Evolutionary conservation across 768 basidiomycete genomes (phyloP).

Genomic region (Mycena epipterygia): DNA sequence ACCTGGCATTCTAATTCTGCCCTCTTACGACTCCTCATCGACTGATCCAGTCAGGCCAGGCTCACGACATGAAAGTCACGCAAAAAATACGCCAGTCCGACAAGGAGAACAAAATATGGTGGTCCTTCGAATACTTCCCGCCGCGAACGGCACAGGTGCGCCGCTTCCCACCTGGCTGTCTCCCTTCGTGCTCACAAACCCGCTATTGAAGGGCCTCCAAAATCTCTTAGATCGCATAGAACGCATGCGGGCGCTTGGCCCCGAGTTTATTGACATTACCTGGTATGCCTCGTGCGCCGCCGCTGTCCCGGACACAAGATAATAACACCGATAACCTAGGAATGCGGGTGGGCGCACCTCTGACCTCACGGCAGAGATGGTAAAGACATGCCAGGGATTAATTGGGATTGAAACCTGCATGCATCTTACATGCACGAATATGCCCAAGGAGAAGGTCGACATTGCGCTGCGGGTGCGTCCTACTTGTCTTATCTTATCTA

Average conservation of each 20-base stretch:
- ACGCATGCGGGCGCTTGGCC: slow-evolving; percentile 94
- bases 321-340: slow-evolving; percentile 59
- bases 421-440: slow-evolving; percentile 99
- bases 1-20: slow-evolving; percentile 26
- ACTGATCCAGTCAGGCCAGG: slow-evolving; percentile 24
- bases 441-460: slow-evolving; percentile 97
- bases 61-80: slow-evolving; percentile 87
- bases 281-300: slow-evolving; percentile 70
- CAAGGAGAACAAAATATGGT: slow-evolving; percentile 92
- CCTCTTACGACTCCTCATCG: slow-evolving; percentile 25
- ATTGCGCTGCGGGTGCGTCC: slow-evolving; percentile 85
- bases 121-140: slow-evolving; percentile 99
- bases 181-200: slow-evolving; percentile 15
- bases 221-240: slow-evolving; percentile 99
- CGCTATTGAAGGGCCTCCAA: slow-evolving; percentile 79
- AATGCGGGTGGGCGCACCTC: slow-evolving; percentile 97
- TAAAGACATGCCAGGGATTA: slow-evolving; percentile 92
- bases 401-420: slow-evolving; percentile 98
- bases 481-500: slow-evolving; percentile 9
- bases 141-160: slow-evolving; percentile 93
- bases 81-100: slow-evolving; percentile 91
- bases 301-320: neutral
- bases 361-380: slow-evolving; percentile 93
- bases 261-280: slow-evolving; percentile 98
- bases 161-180: slow-evolving; percentile 8